phyloP scores from a whole-genome alignment of 2,329 filamentous ascomycete species.

The Cadophora malorum region DNA sequence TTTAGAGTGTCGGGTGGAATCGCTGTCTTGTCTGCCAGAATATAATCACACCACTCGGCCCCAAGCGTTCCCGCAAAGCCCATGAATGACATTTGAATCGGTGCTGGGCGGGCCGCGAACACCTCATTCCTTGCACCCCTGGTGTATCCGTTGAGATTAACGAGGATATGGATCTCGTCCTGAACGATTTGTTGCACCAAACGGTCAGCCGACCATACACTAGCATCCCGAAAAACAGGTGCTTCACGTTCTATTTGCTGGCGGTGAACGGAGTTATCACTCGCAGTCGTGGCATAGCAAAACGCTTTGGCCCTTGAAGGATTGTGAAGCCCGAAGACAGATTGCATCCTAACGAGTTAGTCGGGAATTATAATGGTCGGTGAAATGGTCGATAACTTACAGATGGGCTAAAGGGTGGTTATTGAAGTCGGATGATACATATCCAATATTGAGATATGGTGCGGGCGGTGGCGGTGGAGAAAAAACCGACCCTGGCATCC shows the following conservation, averaged over 20 bases:
- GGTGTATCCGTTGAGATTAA: constrained; percentile 98
- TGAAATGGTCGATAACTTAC: constrained; percentile 49
- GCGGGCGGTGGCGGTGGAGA: constrained; percentile 83
- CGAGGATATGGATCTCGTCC: constrained; percentile 90
- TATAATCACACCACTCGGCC: constrained; percentile 98
- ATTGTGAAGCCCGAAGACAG: constrained; percentile 92
- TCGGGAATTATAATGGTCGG: constrained; percentile 10
- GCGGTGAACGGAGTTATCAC: constrained; percentile 87
- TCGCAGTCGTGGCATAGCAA: constrained; percentile 94
- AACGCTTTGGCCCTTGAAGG: constrained; percentile 77
- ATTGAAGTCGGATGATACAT: constrained; percentile 98
- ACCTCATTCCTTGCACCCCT: constrained; percentile 96
- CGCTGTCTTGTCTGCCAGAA: constrained; percentile 87
- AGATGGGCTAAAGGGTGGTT: constrained; percentile 96
- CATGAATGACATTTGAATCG: constrained; percentile 99
- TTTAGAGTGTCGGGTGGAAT: constrained; percentile 83
- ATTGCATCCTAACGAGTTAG: constrained; percentile 75
- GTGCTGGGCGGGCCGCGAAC: constrained; percentile 91
- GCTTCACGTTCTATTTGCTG: constrained; percentile 93
- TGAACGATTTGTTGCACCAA: constrained; percentile 84
- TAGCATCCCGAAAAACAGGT: constrained; percentile 89
- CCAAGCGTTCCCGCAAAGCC: constrained; percentile 95
- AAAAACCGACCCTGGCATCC: constrained; percentile 83
- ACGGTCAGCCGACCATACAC: constrained; percentile 82
- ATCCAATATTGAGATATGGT: constrained; percentile 88